Base-by-base conservation (phyloP, 768 basidiomycete genomes). In the Rhodosporidiobolus sp. region DNA sequence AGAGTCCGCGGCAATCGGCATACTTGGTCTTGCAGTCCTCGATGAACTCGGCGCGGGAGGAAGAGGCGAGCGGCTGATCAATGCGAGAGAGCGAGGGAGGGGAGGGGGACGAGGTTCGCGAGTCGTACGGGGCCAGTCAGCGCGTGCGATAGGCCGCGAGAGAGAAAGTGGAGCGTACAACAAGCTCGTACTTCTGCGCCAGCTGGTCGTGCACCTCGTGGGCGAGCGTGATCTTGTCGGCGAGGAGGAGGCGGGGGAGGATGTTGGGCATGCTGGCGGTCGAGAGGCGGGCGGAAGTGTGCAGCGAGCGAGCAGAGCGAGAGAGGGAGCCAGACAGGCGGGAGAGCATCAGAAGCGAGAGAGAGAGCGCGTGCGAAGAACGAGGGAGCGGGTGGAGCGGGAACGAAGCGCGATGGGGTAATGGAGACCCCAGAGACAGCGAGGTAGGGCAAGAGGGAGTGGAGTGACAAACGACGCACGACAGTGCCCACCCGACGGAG, bases 1-100 rank as follows among this genome's bases (percentile, higher is more conserved):
- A 94, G 65, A 96, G 88, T 22, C 86, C 93, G 19, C 88, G 85
- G 1, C 86, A 85, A 35, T 87, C 86, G 34, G 84, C 84, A 82
- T 92, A 95, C 81, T 87, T 87, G 10, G 86, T 82, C 56, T 84
- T 81, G 65, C 90, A 85, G 61, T 84, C 87, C 10, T 84, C 82
- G 63, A 91, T 83, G 81, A 95, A 92, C 56, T 88, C 86, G 46
- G 85, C 83, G 17, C 91, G 87, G 76, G 85, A 82, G 26, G 84
- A 83, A 11, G 88, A 88, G 79, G 89, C 86, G 78, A 86, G 83
- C 26, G 63, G 79, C 88, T 88, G 38, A 43, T 43, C 38, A 43
- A 43, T 7, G 52, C 28, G 35, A 26, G 9, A 8, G 32, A 8
- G 28, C 54, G 24, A 20, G 62, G 34, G 19, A 32, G 58, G 30